Base-by-base conservation (phyloP, 1,139 yeast genomes). In the Protomyces inundatus region DNA sequence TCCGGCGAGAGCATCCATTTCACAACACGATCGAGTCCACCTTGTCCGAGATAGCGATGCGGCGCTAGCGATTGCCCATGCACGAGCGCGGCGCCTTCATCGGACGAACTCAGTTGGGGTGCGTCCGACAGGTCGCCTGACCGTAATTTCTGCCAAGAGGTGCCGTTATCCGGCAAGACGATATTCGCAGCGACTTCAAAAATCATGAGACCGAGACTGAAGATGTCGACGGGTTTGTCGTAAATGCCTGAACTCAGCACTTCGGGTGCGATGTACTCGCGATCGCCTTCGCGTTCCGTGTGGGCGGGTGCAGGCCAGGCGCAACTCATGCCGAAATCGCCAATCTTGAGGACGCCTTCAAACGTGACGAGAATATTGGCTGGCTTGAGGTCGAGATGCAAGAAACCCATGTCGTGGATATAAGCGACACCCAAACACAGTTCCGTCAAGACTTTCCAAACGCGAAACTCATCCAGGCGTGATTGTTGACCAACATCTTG, bases 231-330 rank as follows among this genome's bases (percentile, higher is more conserved):
- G 66, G 93, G 91, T 69, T 88, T 90, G 60, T 90, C 91, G 72
- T 93, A 93, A 63, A 83, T 81, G 71, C 90, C 90, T 65, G 83
- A 85, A 52, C 91, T 84, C 65, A 93, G 85, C 46, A 93, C 85
- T 74, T 93, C 99, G 0, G 98, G 98, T 0, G 99, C 98, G 76
- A 93, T 93, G 75, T 93, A 93, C 74, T 93, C 97, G 58, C 98
- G 81, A 74, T 95, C 98, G 40, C 98, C 98, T 76, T 95, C 98
- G 69, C 96, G 82, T 74, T 93, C 98, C 72, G 90, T 75, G 6
- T 78, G 80, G 35, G 74, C 73, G 14, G 78, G 71, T 4, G 73
- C 80, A 0, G 81, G 81, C 61, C 74, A 84, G 72, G 76, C 82
- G 72, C 81, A 86, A n/a, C 88, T 87, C 84, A 84, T 82, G 40